Conservation (phyloP, 371 early-diverging fungal species). For the Coemansia sp. region DNA sequence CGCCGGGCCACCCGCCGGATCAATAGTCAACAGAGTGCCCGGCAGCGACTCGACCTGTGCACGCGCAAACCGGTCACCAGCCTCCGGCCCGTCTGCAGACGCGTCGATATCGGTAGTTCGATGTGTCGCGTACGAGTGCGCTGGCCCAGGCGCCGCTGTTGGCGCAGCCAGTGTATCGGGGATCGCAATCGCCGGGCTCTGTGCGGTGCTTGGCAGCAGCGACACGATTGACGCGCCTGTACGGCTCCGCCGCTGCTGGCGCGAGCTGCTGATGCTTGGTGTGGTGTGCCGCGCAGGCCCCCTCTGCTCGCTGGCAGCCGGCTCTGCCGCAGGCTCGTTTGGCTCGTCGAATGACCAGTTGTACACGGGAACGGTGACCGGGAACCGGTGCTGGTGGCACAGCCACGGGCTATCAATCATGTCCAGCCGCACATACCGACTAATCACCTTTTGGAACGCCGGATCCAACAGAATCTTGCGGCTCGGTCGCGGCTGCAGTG, state of each 20-base stretch:
- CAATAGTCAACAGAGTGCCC: slow-evolving; percentile 39
- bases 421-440: slow-evolving; percentile 32
- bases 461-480: slow-evolving; percentile 38
- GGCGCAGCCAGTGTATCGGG: not conserved
- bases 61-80: slow-evolving; percentile 21
- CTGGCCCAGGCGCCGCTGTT: slow-evolving; percentile 1
- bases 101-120: not conserved
- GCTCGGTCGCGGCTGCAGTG: slow-evolving; percentile 15
- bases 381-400: slow-evolving; percentile 23
- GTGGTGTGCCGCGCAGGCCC: slow-evolving; percentile 9
- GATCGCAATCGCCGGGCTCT: slow-evolving; percentile 10
- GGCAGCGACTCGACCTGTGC: slow-evolving; percentile 36
- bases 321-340: not conserved
- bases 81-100: not conserved
- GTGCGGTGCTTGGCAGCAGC: not conserved
- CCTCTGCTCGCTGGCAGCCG: not conserved
- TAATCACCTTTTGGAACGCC: slow-evolving; percentile 42
- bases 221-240: slow-evolving; percentile 29
- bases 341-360: slow-evolving; percentile 24
- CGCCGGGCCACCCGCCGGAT: slow-evolving; percentile 16
- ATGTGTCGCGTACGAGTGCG: not conserved
- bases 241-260: slow-evolving; percentile 18
- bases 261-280: slow-evolving; percentile 6
- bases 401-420: slow-evolving; percentile 41
- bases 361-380: slow-evolving; percentile 7